phyloP scores from a whole-genome alignment of 116 monocot genomes.

The Posidonia oceanica region DNA sequence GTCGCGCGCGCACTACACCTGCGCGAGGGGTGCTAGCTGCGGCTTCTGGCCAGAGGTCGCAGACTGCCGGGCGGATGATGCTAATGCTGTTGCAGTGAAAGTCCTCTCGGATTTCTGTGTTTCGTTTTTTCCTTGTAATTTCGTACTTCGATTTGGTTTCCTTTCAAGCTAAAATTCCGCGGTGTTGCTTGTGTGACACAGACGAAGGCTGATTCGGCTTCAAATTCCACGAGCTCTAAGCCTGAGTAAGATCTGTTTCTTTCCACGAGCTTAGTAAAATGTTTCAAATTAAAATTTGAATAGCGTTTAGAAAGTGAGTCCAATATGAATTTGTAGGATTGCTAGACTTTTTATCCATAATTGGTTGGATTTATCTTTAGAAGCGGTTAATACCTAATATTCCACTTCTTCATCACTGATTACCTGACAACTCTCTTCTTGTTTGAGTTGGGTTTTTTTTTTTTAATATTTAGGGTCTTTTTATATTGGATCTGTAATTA shows the following conservation, averaged over 20 bases:
- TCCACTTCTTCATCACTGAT: too few species aligned
- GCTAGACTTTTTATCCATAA: too few species aligned
- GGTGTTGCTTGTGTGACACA: background rate
- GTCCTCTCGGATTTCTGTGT: background rate
- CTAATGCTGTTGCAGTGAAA: constrained; percentile 9
- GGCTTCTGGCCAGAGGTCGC: background rate
- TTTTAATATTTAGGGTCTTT: too few species aligned
- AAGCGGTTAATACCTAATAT: too few species aligned
- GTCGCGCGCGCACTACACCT: background rate
- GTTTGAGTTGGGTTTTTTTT: too few species aligned
- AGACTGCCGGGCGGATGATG: background rate
- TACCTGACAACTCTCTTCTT: too few species aligned
- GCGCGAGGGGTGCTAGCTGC: background rate
- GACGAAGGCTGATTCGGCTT: constrained; percentile 3
- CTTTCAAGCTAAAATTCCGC: background rate
- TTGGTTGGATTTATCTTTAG: too few species aligned
- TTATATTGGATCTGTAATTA: too few species aligned
- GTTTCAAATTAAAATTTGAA: background rate
- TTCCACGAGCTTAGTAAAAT: too few species aligned
- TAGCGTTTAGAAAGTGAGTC: background rate
- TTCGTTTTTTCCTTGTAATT: background rate
- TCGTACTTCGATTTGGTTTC: constrained; percentile 1
- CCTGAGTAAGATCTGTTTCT: constrained; percentile 1
- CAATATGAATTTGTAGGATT: too few species aligned
- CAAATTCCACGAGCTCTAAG: constrained; percentile 2